A percentile compares a stretch with the other conserved stretches of the same genome.
phyloP scores from a whole-genome alignment of 371 early-diverging fungal genomes.

The Chytridium lagenaria region DNA sequence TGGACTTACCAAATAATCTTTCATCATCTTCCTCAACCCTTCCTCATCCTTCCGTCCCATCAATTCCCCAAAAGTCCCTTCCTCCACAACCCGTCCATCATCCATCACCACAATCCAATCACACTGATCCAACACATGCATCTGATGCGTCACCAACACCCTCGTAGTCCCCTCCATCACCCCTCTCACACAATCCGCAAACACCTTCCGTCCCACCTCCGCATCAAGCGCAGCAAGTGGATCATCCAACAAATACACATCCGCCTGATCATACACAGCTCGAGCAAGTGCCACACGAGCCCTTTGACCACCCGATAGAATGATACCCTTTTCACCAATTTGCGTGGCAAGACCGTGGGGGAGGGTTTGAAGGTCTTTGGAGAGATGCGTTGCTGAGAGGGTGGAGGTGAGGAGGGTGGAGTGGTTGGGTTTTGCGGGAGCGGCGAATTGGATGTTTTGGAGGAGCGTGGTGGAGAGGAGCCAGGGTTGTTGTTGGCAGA shows the following conservation, averaged over 20 bases:
- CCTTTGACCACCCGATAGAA: conserved; percentile 57
- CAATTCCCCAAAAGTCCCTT: conserved; percentile 54
- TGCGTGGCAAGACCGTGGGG: conserved; percentile 42
- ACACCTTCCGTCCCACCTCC: conserved; percentile 66
- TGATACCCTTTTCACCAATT: conserved; percentile 56
- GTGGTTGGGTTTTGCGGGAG: conserved; percentile 33
- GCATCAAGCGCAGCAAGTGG: conserved; percentile 83
- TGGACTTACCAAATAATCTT: too few relatives aligned
- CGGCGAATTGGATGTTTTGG: conserved; percentile 55
- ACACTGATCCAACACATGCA: conserved; percentile 34
- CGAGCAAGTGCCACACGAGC: conserved; percentile 46
- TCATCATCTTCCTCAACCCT: too few relatives aligned
- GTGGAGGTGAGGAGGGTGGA: conserved; percentile 30
- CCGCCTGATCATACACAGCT: conserved; percentile 68
- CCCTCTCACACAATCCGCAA: conserved; percentile 46
- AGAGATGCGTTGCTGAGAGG: conserved; percentile 39
- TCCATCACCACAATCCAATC: conserved; percentile 58
- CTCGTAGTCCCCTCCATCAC: conserved; percentile 19
- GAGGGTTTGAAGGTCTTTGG: conserved; percentile 45
- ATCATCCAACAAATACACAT: conserved; percentile 75
- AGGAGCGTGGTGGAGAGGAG: conserved; percentile 49
- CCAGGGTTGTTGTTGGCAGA: conserved; percentile 47
- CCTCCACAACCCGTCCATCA: conserved; percentile 68
- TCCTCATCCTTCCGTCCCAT: conserved; percentile 3
- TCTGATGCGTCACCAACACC: conserved; percentile 54